These are phyloP conservation scores for Mucor indicus DNA, from an alignment of 371 early-diverging fungal genomes.

Conservation along the genomic window DNA sequence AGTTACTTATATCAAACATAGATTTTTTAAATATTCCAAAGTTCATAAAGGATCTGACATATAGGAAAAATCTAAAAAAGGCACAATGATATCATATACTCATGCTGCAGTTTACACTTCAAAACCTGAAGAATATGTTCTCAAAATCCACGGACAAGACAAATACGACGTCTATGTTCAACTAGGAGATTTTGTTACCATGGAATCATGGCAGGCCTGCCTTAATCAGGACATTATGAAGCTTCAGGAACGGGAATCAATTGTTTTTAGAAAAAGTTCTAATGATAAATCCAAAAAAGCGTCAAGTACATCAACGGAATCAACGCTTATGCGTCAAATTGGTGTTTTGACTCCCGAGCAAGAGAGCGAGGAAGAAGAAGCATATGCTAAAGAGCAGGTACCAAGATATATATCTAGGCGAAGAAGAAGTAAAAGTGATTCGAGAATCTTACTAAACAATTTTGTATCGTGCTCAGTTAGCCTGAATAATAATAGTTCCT, in stretches of 20 bases:
- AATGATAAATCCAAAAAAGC: too few relatives aligned
- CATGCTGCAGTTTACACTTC: constrained; percentile 39
- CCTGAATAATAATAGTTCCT: too few relatives aligned
- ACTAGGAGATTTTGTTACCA: constrained; percentile 38
- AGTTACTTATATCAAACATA: too few relatives aligned
- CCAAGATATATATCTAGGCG: neutral
- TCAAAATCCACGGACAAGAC: constrained; percentile 43
- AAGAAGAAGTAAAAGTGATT: constrained; percentile 2
- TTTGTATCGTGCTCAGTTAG: too few relatives aligned
- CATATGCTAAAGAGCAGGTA: neutral
- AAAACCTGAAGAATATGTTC: constrained; percentile 38
- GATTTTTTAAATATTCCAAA: neutral
- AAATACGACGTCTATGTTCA: constrained; percentile 44
- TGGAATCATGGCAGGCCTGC: constrained; percentile 43
- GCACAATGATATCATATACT: constrained; percentile 40
- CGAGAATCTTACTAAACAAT: too few relatives aligned
- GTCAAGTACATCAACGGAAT: neutral
- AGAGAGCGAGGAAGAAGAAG: neutral
- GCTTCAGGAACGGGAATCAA: constrained; percentile 5
- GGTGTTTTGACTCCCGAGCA: too few relatives aligned
- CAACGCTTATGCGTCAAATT: neutral
- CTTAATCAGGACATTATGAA: constrained; percentile 16
- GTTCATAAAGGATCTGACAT: neutral
- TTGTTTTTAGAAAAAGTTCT: too few relatives aligned
- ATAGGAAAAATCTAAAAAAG: constrained; percentile 37